Conservation (phyloP, 345 rosid species). For the Triadica sebifera region DNA sequence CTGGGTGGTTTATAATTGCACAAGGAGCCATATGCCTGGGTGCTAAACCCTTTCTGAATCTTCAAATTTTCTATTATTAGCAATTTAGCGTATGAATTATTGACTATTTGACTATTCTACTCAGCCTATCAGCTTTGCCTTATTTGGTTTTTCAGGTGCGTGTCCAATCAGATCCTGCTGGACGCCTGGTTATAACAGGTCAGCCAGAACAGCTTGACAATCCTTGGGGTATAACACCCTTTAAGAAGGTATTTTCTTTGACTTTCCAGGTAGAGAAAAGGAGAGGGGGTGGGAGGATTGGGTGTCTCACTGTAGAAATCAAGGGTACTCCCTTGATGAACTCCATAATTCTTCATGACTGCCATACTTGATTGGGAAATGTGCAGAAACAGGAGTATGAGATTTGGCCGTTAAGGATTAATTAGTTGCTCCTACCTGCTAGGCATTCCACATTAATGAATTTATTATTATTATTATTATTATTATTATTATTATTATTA, state of each 20-base stretch:
- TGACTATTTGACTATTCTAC: no score
- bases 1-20: not conserved
- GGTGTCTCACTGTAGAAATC: not conserved
- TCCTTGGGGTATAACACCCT: constrained; percentile 91
- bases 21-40: not conserved
- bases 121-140: not conserved
- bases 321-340: no score
- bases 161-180: constrained; percentile 83
- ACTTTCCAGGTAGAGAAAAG: not conserved
- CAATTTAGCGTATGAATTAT: not conserved
- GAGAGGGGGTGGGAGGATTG: not conserved
- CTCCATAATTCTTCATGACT: not conserved
- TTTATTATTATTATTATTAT: no score
- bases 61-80: not conserved
- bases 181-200: constrained; percentile 75
- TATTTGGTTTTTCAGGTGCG: constrained; percentile 52
- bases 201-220: constrained; percentile 76
- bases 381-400: no score
- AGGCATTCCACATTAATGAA: not conserved
- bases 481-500: no score
- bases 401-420: no score
- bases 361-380: not conserved
- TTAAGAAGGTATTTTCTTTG: constrained; percentile 56
- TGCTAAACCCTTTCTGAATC: not conserved
- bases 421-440: not conserved